Evolutionary conservation across 2,329 filamentous ascomycete genomes (phyloP), one percentile per base, ranked within the genome.

Genomic region (Stagonosporopsis tanaceti): DNA sequence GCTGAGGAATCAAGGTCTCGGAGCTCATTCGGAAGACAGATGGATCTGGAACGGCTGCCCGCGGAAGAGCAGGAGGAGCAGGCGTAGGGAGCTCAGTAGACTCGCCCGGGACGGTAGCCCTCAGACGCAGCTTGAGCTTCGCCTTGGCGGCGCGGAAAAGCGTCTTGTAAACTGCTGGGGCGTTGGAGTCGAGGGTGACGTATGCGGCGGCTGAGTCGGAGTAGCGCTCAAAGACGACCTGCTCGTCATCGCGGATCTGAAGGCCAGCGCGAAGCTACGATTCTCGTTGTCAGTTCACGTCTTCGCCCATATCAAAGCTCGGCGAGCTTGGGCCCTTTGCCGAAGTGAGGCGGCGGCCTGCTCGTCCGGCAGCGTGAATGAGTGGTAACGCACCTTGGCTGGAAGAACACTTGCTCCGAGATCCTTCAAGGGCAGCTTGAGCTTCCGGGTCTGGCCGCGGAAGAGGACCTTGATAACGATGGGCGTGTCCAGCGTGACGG

Each of bases 81-180:
- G 64, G 41, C 17, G 61, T 48, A 35, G 65, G 65, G 20, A 45
- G 40, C 50, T 67, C 64, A n/a, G 46, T 27, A 22, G 86, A 82
- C 66, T 88, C 82, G 52, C 84, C 77, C 6, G 81, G 80, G 39
- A 82, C 80, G 37, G 86, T 89, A 35, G 91, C 89, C 65, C 88
- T 91, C 58, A 99, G 86, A 78, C 95, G 93, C 67, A 99, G 88
- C 88, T 98, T 99, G 65, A 93, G 88, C 84, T 99, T 99, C 35
- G 95, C 95, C 82, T 97, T 99, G 63, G 95, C 95, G 65, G 95
- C 95, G 70, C 95, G 90, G 76, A 95, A 94, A 39, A 99, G 89
- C 76, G 97, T 95, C 83, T 97, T 98, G 84, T 97, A 99, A 71
- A 96, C 91, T 42, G 91, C 84, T 8, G 85, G 79, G 72, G 97